phyloP scores from a whole-genome alignment of 345 rosid species.

The Erucastrum elatum region DNA sequence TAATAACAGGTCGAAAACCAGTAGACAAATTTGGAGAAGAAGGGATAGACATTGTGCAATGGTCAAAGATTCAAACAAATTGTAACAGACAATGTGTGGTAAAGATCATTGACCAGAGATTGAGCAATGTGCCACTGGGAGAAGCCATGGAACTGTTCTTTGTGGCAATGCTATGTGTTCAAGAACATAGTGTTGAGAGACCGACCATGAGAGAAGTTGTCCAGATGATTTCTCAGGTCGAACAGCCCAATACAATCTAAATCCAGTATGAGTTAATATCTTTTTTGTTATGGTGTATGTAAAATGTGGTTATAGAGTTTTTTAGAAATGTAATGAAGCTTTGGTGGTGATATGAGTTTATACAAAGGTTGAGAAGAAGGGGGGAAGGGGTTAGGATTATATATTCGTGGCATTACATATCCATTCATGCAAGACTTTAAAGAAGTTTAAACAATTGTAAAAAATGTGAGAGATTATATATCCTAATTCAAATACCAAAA shows the following conservation, averaged over 20 bases:
- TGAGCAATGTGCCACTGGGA: conserved; percentile 55
- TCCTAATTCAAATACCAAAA: too few relatives aligned
- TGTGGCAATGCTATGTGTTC: conserved; percentile 78
- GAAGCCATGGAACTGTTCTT: conserved; percentile 84
- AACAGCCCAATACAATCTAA: conserved; percentile 49
- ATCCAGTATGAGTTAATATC: conserved; percentile 33
- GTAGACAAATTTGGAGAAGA: conserved; percentile 84
- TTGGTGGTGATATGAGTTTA: conserved; percentile 32
- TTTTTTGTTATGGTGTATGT: conserved; percentile 13
- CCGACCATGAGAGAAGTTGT: background rate
- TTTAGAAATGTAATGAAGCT: conserved; percentile 33
- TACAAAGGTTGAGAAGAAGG: conserved; percentile 3
- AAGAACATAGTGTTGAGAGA: conserved; percentile 42
- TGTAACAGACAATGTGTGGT: conserved; percentile 61
- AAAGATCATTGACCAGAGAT: conserved; percentile 58
- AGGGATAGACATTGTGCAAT: conserved; percentile 85
- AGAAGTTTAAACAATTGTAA: background rate
- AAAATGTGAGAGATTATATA: background rate
- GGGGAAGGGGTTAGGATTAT: background rate
- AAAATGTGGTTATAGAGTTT: conserved; percentile 11
- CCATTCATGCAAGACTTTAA: too few relatives aligned
- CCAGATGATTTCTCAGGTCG: conserved; percentile 43
- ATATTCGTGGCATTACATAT: background rate
- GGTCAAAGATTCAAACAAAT: conserved; percentile 66
- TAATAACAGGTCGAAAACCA: conserved; percentile 73